These are phyloP conservation scores for Diaporthe sp. DNA, from an alignment of 2,329 filamentous ascomycete genomes.

Conservation along the genomic window DNA sequence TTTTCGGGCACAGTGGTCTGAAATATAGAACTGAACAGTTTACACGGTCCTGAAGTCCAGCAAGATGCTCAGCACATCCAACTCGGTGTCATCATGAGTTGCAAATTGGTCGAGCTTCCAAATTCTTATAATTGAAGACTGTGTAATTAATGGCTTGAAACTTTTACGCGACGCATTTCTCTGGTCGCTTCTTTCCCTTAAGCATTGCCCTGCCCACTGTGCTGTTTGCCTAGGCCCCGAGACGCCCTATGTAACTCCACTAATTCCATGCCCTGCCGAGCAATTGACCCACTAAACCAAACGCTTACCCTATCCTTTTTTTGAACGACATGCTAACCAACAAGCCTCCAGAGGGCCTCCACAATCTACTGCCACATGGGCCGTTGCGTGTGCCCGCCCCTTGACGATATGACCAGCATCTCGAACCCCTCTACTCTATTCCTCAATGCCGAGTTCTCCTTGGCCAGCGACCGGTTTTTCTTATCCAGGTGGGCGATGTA, in stretches of 20 bases:
- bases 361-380: slow-evolving; percentile 21
- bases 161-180: neutral
- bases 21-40: no score
- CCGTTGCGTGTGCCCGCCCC: slow-evolving; percentile 32
- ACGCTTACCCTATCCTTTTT: neutral
- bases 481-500: slow-evolving; percentile 49
- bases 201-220: neutral
- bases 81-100: no score
- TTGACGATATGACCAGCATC: slow-evolving; percentile 43
- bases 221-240: neutral
- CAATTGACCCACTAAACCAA: neutral
- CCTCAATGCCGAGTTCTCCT: slow-evolving; percentile 57
- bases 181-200: neutral
- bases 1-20: no score
- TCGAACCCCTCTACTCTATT: slow-evolving; percentile 45
- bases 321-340: neutral
- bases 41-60: accelerated
- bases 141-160: neutral
- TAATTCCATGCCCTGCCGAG: neutral
- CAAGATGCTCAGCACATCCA: no score
- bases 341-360: neutral
- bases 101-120: no score
- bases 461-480: slow-evolving; percentile 51
- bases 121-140: neutral
- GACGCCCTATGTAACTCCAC: no score